A percentile compares a stretch with the other conserved stretches of the same genome.
phyloP scores from a whole-genome alignment of 495 filamentous ascomycete genomes.

The Lepraria neglecta region DNA sequence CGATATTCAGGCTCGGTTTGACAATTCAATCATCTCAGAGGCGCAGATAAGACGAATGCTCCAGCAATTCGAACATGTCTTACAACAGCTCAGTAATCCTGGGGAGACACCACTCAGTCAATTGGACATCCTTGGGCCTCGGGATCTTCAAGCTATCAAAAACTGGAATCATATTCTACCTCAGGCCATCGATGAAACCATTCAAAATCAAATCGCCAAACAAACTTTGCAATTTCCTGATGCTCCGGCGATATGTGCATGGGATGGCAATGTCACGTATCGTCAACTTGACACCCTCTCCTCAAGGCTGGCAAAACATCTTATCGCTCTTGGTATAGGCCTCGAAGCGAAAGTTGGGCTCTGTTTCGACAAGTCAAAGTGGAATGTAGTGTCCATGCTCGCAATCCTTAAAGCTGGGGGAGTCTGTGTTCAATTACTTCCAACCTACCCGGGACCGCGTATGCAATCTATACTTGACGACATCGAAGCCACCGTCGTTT shows the following conservation, averaged over 20 bases:
- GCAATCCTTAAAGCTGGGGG: conserved; percentile 55
- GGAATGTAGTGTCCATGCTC: conserved; percentile 47
- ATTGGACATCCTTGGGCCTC: neutral
- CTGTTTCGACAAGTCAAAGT: conserved; percentile 53
- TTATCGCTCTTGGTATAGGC: conserved; percentile 40
- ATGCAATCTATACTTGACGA: conserved; percentile 1
- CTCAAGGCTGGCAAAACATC: conserved; percentile 33
- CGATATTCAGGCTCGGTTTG: conserved; percentile 22
- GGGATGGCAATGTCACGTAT: conserved; percentile 48
- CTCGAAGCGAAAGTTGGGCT: conserved; percentile 46
- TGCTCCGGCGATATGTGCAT: conserved; percentile 40
- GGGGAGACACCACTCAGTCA: neutral
- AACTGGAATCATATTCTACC: conserved; percentile 31
- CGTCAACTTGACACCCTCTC: conserved; percentile 38
- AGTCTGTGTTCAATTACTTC: conserved; percentile 20
- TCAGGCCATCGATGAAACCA: conserved; percentile 33
- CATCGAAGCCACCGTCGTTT: neutral
- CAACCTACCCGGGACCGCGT: neutral
- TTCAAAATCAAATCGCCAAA: conserved; percentile 45
- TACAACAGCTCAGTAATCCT: conserved; percentile 13
- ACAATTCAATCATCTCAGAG: conserved; percentile 18
- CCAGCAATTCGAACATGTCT: conserved; percentile 27
- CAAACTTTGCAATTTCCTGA: conserved; percentile 33
- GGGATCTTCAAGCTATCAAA: neutral
- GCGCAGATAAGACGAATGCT: conserved; percentile 21